Percentiles rank a stretch among this genome's conserved stretches.
Conservation (phyloP, 2,329 filamentous ascomycete genomes). For the Sporothrix mexicana region DNA sequence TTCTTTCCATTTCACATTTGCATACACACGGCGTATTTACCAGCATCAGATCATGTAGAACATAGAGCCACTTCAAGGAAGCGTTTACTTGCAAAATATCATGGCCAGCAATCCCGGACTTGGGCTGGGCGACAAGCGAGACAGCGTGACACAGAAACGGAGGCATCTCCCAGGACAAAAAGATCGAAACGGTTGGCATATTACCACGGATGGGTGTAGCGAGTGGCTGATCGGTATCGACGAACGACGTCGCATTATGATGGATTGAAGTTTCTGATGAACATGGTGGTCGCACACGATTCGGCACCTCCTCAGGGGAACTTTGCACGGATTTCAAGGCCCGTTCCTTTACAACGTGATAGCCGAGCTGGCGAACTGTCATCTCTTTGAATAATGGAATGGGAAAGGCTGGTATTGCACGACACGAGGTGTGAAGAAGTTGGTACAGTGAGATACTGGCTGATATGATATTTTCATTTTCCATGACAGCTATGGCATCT, state of each 20-base stretch:
- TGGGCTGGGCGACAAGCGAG: background rate
- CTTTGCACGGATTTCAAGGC: background rate
- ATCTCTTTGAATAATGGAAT: too few species aligned
- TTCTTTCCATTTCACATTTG: background rate
- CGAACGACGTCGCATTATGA: background rate
- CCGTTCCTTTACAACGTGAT: background rate
- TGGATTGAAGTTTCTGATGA: background rate
- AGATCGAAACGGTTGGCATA: background rate
- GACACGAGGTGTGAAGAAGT: background rate
- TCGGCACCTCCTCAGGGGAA: constrained; percentile 6
- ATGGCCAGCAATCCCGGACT: background rate
- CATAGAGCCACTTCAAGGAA: constrained; percentile 12
- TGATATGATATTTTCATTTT: background rate
- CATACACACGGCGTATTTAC: constrained; percentile 13
- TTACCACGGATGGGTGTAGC: background rate
- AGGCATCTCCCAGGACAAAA: background rate
- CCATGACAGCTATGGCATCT: too few species aligned
- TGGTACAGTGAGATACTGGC: background rate
- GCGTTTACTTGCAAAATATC: background rate
- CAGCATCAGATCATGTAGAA: background rate
- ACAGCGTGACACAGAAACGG: constrained; percentile 10
- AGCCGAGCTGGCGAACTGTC: constrained; percentile 12
- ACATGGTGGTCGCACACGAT: background rate
- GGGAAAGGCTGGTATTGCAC: background rate
- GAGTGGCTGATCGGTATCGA: constrained; percentile 16